phyloP scores from a whole-genome alignment of 192 early-diverging fungal species.

The Coemansia sp. region DNA sequence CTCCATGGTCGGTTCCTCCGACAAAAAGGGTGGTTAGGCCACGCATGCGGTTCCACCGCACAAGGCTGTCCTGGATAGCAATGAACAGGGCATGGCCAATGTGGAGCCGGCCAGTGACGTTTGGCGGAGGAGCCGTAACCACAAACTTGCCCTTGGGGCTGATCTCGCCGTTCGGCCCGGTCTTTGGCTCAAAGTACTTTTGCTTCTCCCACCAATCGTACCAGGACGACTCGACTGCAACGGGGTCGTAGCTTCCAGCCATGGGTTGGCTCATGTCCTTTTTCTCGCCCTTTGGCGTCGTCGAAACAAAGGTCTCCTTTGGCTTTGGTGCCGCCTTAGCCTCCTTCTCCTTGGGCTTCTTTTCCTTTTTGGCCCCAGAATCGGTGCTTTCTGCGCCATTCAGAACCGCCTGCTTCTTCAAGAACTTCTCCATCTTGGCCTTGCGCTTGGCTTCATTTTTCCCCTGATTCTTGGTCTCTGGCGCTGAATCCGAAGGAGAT shows the following conservation, averaged over 20 bases:
- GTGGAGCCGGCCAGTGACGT: conserved; percentile 96
- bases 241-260: conserved; percentile 83
- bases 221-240: conserved; percentile 92
- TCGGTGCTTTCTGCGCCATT: conserved; percentile 2
- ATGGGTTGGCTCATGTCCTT: conserved; percentile 73
- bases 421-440: conserved; percentile 92
- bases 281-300: conserved; percentile 85
- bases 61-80: conserved; percentile 90
- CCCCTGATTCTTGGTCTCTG: conserved; percentile 77
- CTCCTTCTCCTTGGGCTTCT: conserved; percentile 55
- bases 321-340: conserved; percentile 60
- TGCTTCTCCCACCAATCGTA: conserved; percentile 97
- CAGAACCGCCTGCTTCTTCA: conserved; percentile 76
- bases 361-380: conserved; percentile 2
- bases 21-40: conserved; percentile 93
- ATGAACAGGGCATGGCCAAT: conserved; percentile 93
- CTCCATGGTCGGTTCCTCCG: conserved; percentile 95
- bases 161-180: conserved; percentile 56
- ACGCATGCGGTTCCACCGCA: conserved; percentile 98
- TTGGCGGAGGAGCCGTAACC: conserved; percentile 97
- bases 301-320: conserved; percentile 69
- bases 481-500: not conserved
- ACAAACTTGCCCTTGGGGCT: conserved; percentile 82
- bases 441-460: conserved; percentile 90
- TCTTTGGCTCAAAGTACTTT: conserved; percentile 84